phyloP scores from a whole-genome alignment of 1,284 basidiomycete species.

The Cryptococcus amylolentus region DNA sequence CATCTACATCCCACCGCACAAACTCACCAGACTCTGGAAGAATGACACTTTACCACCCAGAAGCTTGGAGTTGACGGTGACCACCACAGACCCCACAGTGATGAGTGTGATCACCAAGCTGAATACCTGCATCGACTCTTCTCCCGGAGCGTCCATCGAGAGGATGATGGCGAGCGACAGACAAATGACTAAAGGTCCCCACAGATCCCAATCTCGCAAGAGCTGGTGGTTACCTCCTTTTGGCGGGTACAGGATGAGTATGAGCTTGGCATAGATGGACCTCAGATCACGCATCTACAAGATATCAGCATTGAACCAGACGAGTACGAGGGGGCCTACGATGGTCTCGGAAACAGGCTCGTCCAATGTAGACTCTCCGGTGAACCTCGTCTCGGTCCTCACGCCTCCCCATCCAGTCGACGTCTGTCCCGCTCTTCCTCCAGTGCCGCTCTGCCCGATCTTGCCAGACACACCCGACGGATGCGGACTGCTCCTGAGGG shows the following conservation, averaged over 20 bases:
- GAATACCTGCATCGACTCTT: constrained; percentile 82
- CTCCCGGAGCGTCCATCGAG: constrained; percentile 77
- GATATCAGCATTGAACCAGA: neutral
- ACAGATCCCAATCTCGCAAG: constrained; percentile 89
- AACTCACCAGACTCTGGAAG: constrained; percentile 72
- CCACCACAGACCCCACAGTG: constrained; percentile 78
- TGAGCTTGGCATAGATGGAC: constrained; percentile 84
- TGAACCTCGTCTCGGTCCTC: constrained; percentile 76
- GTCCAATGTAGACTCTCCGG: constrained; percentile 80
- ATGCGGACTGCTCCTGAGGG: constrained; percentile 20
- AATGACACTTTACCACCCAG: constrained; percentile 96
- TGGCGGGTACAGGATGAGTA: constrained; percentile 87
- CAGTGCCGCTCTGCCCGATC: constrained; percentile 31
- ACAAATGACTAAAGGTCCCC: constrained; percentile 87
- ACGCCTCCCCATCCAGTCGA: constrained; percentile 61
- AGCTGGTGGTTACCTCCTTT: constrained; percentile 71
- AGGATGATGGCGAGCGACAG: constrained; percentile 79
- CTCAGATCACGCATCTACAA: constrained; percentile 73
- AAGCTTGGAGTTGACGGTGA: constrained; percentile 90
- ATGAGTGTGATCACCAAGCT: constrained; percentile 88
- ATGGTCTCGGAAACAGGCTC: constrained; percentile 86
- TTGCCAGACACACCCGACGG: constrained; percentile 59
- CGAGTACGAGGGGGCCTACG: constrained; percentile 38
- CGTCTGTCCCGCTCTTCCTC: constrained; percentile 7
- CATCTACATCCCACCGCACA: neutral